Evolutionary conservation across 129 eudicot genomes (phyloP), one percentile per base, ranked within the genome.

Genomic region (carrot (Daucus carota)): DNA sequence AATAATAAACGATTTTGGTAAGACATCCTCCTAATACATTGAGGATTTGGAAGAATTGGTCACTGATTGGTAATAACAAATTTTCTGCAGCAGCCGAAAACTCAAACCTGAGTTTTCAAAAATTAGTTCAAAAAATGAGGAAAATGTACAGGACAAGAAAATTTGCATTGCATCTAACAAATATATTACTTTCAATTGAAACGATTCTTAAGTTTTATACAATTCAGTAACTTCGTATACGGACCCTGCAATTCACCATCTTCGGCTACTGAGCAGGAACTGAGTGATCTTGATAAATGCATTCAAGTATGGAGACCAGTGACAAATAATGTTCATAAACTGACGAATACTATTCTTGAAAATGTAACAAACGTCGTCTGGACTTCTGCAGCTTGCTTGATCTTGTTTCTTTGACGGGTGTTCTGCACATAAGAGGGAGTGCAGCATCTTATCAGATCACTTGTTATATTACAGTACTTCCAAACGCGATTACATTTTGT

Each of bases 401-500:
- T 34, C n/a, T 9, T 77, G 22, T 74, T 79, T 66, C 78, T 31
- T 66, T 46, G 65, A 31, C 70, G 47, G 76, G 65, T 78, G 45
- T 38, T 73, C 87, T 84, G 84, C 68, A 70, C n/a, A 45, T 6
- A 24, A 72, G 24, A 76, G 54, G 63, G 32, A 62, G 44, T 42
- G 10, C 36, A 46, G 73, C 16, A 44, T 13, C 26, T 32, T 31
- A 31, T 26, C 33, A 43, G 24, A 33, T 38, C 38, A 70, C 14
- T 38, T 70, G 11, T 16, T 14, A 26, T 70, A 38, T 5, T 22
- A n/a, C n/a, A n/a, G n/a, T n/a, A 20, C 46, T 34, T n/a, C 38
- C 0, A 59, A 50, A 22, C 16, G 24, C 70, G 8, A 12, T 26
- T 22, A 36, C 16, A n/a, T 52, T 74, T 31, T 1, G 36, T 50